Percentiles rank a stretch among this genome's conserved stretches.
phyloP scores from a whole-genome alignment of 345 rosid species.

The Brassica napus region Da-Ae NC_063446.1:10051001-10051500 shows the following conservation, averaged over 20 bases:
- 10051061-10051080: background rate
- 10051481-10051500: background rate
- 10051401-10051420: background rate
- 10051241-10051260: no score
- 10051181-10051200: background rate
- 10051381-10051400: background rate
- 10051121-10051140: background rate
- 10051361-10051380: background rate
- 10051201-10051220: background rate
- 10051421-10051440: background rate
- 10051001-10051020: slow-evolving; percentile 6
- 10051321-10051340: background rate
- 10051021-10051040: background rate
- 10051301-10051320: background rate
- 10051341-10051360: background rate
- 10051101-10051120: background rate
- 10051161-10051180: background rate
- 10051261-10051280: no score
- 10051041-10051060: background rate
- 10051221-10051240: no score
- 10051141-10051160: background rate
- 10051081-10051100: background rate
- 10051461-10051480: background rate
- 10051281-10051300: background rate
- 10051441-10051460: background rate